Conservation (phyloP, 345 rosid species). For the Rhodomyrtus tomentosa region DNA sequence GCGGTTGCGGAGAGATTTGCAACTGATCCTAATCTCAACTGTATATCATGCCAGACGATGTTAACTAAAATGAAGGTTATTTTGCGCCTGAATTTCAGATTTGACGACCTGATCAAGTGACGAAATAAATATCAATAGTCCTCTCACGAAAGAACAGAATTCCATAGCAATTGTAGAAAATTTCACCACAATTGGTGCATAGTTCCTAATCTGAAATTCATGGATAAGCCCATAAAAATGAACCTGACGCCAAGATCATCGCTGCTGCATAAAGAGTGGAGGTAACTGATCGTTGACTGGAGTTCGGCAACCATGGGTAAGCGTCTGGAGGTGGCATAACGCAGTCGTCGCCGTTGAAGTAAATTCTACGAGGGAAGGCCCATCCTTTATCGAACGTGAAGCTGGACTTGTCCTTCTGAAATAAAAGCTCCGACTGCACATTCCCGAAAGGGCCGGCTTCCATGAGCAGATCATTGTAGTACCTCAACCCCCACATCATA, state of each 20-base stretch:
- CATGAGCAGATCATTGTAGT: constrained; percentile 72
- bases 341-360: constrained; percentile 88
- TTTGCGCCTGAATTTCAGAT: neutral
- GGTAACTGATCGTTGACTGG: constrained; percentile 15
- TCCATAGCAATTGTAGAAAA: neutral
- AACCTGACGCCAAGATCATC: neutral
- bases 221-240: neutral
- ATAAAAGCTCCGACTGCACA: constrained; percentile 78
- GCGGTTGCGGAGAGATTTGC: neutral
- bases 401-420: constrained; percentile 55
- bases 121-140: neutral
- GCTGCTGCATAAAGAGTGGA: constrained; percentile 11
- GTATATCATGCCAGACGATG: neutral
- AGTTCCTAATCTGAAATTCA: neutral
- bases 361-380: constrained; percentile 83
- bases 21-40: neutral
- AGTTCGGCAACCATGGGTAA: constrained; percentile 79
- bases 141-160: neutral
- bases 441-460: constrained; percentile 81
- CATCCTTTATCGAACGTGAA: constrained; percentile 88
- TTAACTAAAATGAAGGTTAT: neutral
- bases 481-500: constrained; percentile 81
- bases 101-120: neutral
- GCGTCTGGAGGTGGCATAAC: constrained; percentile 93
- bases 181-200: neutral